Base-by-base conservation (phyloP, 2,329 filamentous ascomycete genomes). In the Penicillium sp. region DNA sequence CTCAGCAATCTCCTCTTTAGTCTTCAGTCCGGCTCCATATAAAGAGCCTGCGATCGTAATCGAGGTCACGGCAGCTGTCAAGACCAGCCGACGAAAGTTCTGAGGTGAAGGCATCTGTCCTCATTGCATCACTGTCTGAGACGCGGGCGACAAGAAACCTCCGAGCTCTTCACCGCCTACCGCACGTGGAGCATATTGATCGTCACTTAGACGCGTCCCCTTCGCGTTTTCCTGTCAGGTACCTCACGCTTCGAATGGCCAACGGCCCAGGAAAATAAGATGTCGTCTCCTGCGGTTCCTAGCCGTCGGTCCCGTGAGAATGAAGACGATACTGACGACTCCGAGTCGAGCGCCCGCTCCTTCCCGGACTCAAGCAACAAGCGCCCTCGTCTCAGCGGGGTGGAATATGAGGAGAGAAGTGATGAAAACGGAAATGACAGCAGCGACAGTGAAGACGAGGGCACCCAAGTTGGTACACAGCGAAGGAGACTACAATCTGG, bases 11-110 rank as follows among this genome's bases (percentile, higher is more conserved):
- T 85, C 79, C 56, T 77, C 72, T 29, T 76, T 69, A 3, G 75
- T 79, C 65, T 85, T 85, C 54, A 86, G 58, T 6, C 78, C 77
- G 18, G 84, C 84, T 23, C 84, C 84, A 60, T 84, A 85, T 56
- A 81, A 75, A 5, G 81, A 76, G 47, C 84, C 83, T 1, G 77
- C 78, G 6, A 79, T 79, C 1, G 82, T 84, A 43, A 84, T 77
- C 15, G 79, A 76, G 9, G 80, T 76, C 16, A 85, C 76, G 3
- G 79, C 76, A 33, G 74, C 78, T 1, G 84, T 83, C 59, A 84
- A 66, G 16, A 84, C 72, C 52, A 80, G 72, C 15, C 79, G 75
- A 26, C 79, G 76, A 7, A 81, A 57, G 49, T 71, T 74, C 26
- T 67, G 65, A 28, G 65, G 65, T 23, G 65, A 60, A 8, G 62